phyloP scores from a whole-genome alignment of 1,284 basidiomycete species.

The Malassezia vespertilionis region DNA sequence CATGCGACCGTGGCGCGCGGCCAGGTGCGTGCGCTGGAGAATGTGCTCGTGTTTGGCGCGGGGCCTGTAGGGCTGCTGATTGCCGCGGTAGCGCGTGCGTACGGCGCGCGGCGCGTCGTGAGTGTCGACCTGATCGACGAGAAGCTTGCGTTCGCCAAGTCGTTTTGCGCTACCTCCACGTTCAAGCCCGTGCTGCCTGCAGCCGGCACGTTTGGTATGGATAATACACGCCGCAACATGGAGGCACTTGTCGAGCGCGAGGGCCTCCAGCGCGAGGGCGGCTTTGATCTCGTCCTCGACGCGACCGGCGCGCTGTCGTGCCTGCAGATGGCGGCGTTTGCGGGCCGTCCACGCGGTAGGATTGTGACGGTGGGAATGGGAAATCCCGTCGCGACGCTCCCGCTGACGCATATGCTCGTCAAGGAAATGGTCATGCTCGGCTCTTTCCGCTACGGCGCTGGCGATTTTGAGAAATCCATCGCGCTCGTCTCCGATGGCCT shows the following conservation, averaged over 20 bases:
- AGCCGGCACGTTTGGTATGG: conserved; percentile 32
- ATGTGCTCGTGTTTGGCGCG: conserved; percentile 60
- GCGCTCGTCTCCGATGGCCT: conserved; percentile 52
- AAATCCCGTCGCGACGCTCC: conserved; percentile 44
- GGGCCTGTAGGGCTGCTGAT: conserved; percentile 84
- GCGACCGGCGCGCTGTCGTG: conserved; percentile 52
- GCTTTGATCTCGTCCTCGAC: conserved; percentile 56
- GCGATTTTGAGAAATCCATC: conserved; percentile 57
- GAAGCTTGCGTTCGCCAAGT: conserved; percentile 74
- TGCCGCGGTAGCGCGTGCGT: conserved; percentile 81
- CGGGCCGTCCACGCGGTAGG: conserved; percentile 27
- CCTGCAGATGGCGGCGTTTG: conserved; percentile 38
- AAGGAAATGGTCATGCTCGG: conserved; percentile 29
- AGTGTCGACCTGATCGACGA: conserved; percentile 61
- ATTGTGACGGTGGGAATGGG: conserved; percentile 49
- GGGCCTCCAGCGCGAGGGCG: conserved; percentile 49
- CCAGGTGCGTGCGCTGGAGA: conserved; percentile 52
- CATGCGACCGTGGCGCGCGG: conserved; percentile 75
- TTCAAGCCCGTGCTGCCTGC: conserved; percentile 55
- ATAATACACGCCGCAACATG: conserved; percentile 53
- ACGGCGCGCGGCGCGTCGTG: conserved; percentile 45
- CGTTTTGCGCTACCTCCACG: conserved; percentile 74
- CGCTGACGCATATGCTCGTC: conserved; percentile 49
- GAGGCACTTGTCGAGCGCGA: conserved; percentile 50
- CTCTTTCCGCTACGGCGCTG: conserved; percentile 75